Evolutionary conservation across 306 rosid genomes (phyloP).

Genomic region (Calophaca sinica): DNA sequence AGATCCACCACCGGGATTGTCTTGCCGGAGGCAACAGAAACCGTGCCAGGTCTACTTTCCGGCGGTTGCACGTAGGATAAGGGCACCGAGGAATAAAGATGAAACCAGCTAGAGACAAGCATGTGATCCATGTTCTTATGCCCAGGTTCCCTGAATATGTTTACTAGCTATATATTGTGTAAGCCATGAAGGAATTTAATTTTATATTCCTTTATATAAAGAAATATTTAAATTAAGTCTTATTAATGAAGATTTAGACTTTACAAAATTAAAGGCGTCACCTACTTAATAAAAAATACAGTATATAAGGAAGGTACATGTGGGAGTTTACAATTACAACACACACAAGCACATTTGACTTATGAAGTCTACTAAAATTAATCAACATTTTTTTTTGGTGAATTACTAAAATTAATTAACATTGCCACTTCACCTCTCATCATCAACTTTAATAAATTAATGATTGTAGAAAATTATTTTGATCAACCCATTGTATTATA

Average conservation of each 20-base stretch:
- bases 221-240: background rate
- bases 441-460: background rate
- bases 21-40: slow-evolving; percentile 20
- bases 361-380: slow-evolving; percentile 16
- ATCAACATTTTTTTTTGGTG: too few species aligned
- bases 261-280: slow-evolving; percentile 5
- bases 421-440: slow-evolving; percentile 12
- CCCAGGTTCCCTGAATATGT: slow-evolving; percentile 4
- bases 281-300: background rate
- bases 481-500: too few species aligned
- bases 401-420: slow-evolving; percentile 11
- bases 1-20: slow-evolving; percentile 68
- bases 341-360: slow-evolving; percentile 31
- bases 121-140: slow-evolving; percentile 42
- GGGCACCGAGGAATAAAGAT: slow-evolving; percentile 49
- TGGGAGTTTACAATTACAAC: background rate
- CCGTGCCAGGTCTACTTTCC: slow-evolving; percentile 51
- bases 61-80: slow-evolving; percentile 55
- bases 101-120: slow-evolving; percentile 54
- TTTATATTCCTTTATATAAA: background rate
- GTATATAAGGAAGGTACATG: background rate
- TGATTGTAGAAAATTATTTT: too few species aligned
- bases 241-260: background rate
- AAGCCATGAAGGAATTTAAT: background rate
- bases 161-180: background rate